Conservation (phyloP, 176 grass and related monocot genomes). For the Oryza brachyantha region DNA sequence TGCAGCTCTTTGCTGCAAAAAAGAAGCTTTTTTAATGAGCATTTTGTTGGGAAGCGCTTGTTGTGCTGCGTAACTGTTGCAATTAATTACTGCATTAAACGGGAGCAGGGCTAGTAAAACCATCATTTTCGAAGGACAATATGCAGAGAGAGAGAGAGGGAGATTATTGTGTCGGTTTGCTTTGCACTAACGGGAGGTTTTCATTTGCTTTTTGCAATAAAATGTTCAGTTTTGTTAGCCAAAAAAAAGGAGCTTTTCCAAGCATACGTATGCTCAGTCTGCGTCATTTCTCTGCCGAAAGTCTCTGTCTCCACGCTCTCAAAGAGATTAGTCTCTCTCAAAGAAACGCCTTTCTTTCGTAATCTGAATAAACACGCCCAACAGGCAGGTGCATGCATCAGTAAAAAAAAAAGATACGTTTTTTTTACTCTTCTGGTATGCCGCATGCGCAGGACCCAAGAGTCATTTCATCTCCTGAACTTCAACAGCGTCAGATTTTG, state of each 20-base stretch:
- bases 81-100: background rate
- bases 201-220: background rate
- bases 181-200: background rate
- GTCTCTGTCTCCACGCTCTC: constrained; percentile 8
- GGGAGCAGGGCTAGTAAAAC: background rate
- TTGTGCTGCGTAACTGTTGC: background rate
- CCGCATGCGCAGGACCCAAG: background rate
- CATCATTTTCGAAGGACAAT: background rate
- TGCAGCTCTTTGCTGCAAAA: background rate
- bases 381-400: background rate
- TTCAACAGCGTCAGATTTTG: constrained; percentile 20
- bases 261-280: no score
- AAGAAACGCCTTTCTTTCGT: background rate
- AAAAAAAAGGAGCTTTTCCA: background rate
- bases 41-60: constrained; percentile 1
- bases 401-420: background rate
- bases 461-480: background rate
- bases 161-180: background rate
- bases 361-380: background rate
- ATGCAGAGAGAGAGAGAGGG: background rate
- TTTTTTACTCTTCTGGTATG: background rate
- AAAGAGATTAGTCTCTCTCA: background rate
- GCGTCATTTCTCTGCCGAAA: background rate
- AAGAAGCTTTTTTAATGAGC: background rate
- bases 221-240: background rate